Evolutionary conservation across 441 rosid species (phyloP), one percentile per base, ranked within the genome.

Genomic region (Pelargonium australe): DNA sequence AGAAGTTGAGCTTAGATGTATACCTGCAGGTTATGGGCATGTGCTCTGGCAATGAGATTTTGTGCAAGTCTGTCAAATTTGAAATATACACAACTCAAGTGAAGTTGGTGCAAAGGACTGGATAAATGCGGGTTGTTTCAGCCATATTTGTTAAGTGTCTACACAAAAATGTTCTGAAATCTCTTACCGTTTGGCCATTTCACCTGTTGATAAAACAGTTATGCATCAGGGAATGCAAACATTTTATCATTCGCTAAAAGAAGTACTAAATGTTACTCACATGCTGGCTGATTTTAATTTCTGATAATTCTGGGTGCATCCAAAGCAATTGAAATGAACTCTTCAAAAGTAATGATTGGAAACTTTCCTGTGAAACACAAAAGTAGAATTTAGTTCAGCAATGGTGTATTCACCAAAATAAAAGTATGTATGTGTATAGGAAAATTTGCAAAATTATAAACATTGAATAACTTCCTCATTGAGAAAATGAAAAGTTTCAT

Each of bases 61-160:
- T 87, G 72, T 98, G 99, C 11, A 80, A 84, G 82, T 90, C 90
- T 17, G 84, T 95, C 75, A 84, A 40, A 70, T 83, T 85, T 65
- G 97, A 86, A 67, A 78, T 69, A 72, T 87, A 80, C 55, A 87
- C 83, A 5, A 95, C n/a, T n/a, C n/a, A 20, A 20, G 90, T 5
- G 98, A 95, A 72, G 89, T 92, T 69, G 98, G 96, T 68, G 98
- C 98, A 72, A 95, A 92, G 13, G 99, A 95, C 82, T 95, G 99
- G 71, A 95, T 87, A 72, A 95, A 95, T 20, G 86, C 68, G 14
- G 98, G 99, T 60, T 86, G 86, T 65, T 86, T 90, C 74, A 81
- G 75, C 99, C 99, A 95, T 92, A 89, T 73, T 89, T 95, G 74
- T 83, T 34, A 34, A 95, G 84, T 12, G 84, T 85, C 73, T 76